phyloP scores from a whole-genome alignment of 2,329 filamentous ascomycete genomes.

The Ophiostoma sp. region DNA sequence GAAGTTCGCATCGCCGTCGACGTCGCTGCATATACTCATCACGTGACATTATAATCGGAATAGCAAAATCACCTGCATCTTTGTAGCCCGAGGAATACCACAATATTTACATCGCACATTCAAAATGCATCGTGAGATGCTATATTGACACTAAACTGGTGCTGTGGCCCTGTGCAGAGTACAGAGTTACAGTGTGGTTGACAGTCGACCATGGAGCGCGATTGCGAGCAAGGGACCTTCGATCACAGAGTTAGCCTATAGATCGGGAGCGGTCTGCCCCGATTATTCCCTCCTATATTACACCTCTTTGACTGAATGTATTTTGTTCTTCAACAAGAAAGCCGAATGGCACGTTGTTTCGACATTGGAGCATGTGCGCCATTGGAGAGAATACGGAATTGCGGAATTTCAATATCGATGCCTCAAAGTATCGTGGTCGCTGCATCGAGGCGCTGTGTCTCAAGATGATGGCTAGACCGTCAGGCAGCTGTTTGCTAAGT shows the following conservation, averaged over 20 bases:
- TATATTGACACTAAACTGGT: not conserved
- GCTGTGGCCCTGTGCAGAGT: not conserved
- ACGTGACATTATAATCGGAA: not conserved
- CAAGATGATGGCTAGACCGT: not conserved
- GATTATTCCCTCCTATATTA: conserved; percentile 8
- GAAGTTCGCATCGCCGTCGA: not conserved
- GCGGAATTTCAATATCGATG: not conserved
- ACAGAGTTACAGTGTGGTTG: not conserved
- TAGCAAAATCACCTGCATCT: not conserved
- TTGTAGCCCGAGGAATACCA: not conserved
- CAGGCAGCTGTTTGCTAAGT: not conserved
- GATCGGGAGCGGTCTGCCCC: not conserved
- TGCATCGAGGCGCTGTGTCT: not conserved
- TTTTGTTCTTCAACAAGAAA: no score
- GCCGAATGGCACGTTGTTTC: no score
- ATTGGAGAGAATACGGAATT: not conserved
- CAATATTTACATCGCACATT: not conserved
- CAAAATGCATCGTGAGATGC: not conserved
- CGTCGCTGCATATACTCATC: not conserved
- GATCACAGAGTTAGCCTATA: conserved; percentile 2
- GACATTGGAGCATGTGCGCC: not conserved
- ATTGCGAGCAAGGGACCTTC: not conserved
- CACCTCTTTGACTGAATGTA: not conserved
- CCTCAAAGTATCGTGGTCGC: not conserved
- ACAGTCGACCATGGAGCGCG: not conserved